A percentile compares a stretch with the other conserved stretches of the same genome.
Conservation (phyloP, 169 alveolate species). For the Cryptosporidium viatorum region DNA sequence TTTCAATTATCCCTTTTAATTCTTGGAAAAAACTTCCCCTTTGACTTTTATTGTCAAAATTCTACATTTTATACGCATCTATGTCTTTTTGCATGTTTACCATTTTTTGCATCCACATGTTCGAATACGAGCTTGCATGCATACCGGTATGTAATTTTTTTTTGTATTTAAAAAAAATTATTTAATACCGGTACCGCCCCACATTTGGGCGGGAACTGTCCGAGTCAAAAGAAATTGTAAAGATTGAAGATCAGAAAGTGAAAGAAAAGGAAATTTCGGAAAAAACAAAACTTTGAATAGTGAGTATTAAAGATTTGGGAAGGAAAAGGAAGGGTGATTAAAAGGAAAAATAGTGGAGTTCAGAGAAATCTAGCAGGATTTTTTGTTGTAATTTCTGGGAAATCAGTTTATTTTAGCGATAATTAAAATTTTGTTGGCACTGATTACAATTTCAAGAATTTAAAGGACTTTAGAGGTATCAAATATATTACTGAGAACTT, state of each 20-base stretch:
- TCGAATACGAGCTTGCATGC: slow-evolving; percentile 19
- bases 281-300: background rate
- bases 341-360: background rate
- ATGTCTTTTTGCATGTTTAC: slow-evolving; percentile 5
- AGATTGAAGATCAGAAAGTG: background rate
- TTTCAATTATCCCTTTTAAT: background rate
- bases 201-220: slow-evolving; percentile 18
- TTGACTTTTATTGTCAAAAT: slow-evolving; percentile 13
- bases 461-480: background rate
- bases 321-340: background rate
- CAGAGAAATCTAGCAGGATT: background rate
- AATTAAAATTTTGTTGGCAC: too few species aligned
- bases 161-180: background rate
- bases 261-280: too few species aligned
- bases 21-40: background rate
- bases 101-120: slow-evolving; percentile 20
- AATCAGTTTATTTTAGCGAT: background rate
- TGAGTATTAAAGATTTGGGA: background rate
- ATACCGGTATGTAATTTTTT: slow-evolving; percentile 5
- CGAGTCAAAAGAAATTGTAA: background rate
- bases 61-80: background rate
- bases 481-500: background rate
- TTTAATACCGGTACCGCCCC: background rate
- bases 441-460: background rate
- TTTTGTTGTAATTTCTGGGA: too few species aligned